Evolutionary conservation across 257 asterid species (phyloP).

Genomic region (Apocynum venetum): DNA sequence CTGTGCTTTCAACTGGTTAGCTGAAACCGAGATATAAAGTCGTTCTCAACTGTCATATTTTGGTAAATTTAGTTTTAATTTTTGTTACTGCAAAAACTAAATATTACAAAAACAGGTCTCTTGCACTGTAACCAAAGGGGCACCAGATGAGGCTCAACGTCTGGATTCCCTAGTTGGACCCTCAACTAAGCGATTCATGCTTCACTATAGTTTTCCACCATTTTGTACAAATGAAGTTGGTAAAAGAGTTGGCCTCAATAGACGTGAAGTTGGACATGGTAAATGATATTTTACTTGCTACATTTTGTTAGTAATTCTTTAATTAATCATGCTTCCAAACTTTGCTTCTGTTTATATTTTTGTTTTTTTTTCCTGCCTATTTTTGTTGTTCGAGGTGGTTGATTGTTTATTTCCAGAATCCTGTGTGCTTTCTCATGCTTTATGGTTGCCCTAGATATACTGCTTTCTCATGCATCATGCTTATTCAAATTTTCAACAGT

Average conservation of each 20-base stretch:
- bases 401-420: background rate
- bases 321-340: background rate
- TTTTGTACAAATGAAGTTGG: conserved; percentile 95
- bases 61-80: conserved; percentile 1
- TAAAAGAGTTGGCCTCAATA: conserved; percentile 78
- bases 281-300: conserved; percentile 21
- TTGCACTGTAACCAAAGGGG: conserved; percentile 95
- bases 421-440: conserved; percentile 2
- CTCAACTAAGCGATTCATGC: conserved; percentile 91
- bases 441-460: background rate
- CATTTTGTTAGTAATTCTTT: conserved; percentile 10
- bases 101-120: conserved; percentile 59
- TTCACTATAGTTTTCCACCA: conserved; percentile 96
- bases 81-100: background rate
- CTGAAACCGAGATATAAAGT: background rate
- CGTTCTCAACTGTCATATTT: background rate
- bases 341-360: background rate
- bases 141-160: conserved; percentile 94
- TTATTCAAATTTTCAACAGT: background rate
- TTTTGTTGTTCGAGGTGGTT: background rate
- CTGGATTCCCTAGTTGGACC: conserved; percentile 90
- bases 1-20: conserved; percentile 7
- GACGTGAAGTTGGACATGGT: conserved; percentile 99
- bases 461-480: background rate
- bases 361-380: background rate